These are phyloP conservation scores for Elaeis oleifera DNA, from an alignment of 202 grass and related monocot species.

Conservation along the genomic window DNA sequence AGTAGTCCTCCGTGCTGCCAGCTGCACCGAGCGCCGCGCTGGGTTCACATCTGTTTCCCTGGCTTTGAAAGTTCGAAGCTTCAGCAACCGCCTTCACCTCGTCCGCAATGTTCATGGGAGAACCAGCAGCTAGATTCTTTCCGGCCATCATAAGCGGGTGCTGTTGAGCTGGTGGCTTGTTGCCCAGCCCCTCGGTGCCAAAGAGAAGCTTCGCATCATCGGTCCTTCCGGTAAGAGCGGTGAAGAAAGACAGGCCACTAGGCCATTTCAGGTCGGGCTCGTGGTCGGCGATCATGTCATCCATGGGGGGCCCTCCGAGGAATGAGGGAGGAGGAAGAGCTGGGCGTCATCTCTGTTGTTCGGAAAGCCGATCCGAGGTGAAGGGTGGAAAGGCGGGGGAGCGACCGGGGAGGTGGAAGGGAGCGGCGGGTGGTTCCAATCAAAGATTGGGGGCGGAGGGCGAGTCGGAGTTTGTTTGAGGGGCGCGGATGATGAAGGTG, in stretches of 20 bases:
- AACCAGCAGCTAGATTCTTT: no score
- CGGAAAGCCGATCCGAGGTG: background rate
- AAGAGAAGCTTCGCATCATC: conserved; percentile 72
- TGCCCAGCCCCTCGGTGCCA: conserved; percentile 4
- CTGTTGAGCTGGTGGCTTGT: background rate
- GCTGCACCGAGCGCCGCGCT: conserved; percentile 14
- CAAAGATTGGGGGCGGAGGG: conserved; percentile 41
- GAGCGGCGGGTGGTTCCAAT: conserved; percentile 40
- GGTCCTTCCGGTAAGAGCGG: conserved; percentile 62
- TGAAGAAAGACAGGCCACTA: conserved; percentile 88
- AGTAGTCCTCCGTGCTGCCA: conserved; percentile 56
- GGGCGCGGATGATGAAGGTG: conserved; percentile 40
- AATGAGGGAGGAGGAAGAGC: conserved; percentile 38
- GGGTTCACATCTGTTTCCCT: conserved; percentile 21
- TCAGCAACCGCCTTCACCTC: conserved; percentile 24
- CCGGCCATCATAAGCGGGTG: background rate
- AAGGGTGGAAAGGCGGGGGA: conserved; percentile 21
- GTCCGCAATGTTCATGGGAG: background rate
- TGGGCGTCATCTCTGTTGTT: conserved; percentile 39
- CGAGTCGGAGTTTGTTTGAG: conserved; percentile 35
- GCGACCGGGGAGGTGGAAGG: conserved; percentile 25
- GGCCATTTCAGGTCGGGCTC: conserved; percentile 77
- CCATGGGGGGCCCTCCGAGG: conserved; percentile 22
- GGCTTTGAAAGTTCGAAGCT: background rate
- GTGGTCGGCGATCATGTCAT: conserved; percentile 23